Evolutionary conservation across 1,284 basidiomycete genomes (phyloP).

Genomic region (Ganoderma multipileum): DNA sequence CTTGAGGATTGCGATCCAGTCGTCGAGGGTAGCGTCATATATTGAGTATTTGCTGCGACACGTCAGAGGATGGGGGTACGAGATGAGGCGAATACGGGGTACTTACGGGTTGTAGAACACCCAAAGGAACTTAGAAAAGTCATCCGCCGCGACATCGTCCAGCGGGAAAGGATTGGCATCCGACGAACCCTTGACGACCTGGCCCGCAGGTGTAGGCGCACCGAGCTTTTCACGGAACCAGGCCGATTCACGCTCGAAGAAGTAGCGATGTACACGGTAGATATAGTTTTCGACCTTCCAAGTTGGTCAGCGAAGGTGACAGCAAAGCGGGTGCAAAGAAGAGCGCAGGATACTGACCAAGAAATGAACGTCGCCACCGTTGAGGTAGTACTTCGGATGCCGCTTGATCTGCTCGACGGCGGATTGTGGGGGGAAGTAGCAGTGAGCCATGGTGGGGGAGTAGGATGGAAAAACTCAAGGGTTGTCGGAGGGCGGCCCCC

Average conservation of each 20-base stretch:
- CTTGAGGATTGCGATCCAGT: constrained; percentile 65
- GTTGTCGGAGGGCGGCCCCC: constrained; percentile 21
- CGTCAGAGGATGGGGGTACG: constrained; percentile 5
- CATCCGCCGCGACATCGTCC: constrained; percentile 51
- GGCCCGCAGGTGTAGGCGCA: constrained; percentile 52
- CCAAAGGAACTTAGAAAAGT: constrained; percentile 69
- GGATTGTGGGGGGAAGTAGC: constrained; percentile 38
- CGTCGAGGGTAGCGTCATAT: constrained; percentile 56
- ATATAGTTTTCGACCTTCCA: constrained; percentile 53
- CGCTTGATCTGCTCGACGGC: constrained; percentile 40
- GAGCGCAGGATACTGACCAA: constrained; percentile 46
- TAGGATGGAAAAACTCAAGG: constrained; percentile 37
- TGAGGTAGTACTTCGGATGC: constrained; percentile 58
- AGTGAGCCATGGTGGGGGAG: constrained; percentile 37
- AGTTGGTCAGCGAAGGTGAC: constrained; percentile 8
- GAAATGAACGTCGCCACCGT: constrained; percentile 60
- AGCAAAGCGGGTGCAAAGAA: constrained; percentile 10
- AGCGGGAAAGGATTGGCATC: constrained; percentile 60
- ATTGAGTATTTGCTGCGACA: constrained; percentile 58
- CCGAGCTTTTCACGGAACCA: constrained; percentile 56
- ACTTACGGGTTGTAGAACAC: constrained; percentile 75
- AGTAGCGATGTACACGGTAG: constrained; percentile 68
- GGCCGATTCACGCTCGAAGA: constrained; percentile 68
- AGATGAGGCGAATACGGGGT: not conserved
- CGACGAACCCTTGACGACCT: constrained; percentile 47